Base-by-base conservation (phyloP, 257 asterid species). In the Penstemon newberryi region DNA sequence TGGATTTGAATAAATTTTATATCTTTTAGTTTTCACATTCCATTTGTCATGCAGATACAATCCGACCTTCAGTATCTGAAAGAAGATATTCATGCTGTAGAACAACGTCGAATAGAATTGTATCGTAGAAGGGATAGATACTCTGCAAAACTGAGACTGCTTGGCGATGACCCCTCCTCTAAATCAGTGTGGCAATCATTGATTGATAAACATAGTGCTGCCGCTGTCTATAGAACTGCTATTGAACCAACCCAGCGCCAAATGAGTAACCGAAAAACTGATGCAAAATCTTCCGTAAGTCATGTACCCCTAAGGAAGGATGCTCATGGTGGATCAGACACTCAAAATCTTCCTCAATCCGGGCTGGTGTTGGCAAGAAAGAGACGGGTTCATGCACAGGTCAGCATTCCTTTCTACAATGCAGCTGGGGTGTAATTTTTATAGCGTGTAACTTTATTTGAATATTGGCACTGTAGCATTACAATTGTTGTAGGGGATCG, bases 31-130 rank as follows among this genome's bases (percentile, higher is more conserved):
- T 57, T 4, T 66, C 67, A 53, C 57, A 10, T 77, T 61, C 56
- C 25, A 67, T 51, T 50, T 75, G 25, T 70, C 64, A 60, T 67
- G 69, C 81, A 94, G 99, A 85, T 89, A 37, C 91, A 83, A 81
- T 62, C 81, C 5, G 99, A 94, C 82, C 93, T 94, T 66, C 83
- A 78, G 72, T 82, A 83, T 81, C 83, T 94, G 55, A 87, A 89
- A 78, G 96, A 87, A 72, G 99, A 94, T 79, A 84, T 94, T 69
- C 75, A 76, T 71, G 85, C 88, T 33, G 99, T 89, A 75, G 99
- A 90, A 88, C 84, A 73, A 71, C 88, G 77, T 56, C 84, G 91
- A 61, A 73, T 81, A 70, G 99, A 93, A 60, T 79, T 90, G 65
- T 79, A 78, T 70, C 90, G 86, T 39, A 79, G 82, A 58, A 85